Percentiles rank a stretch among this genome's conserved stretches.
phyloP scores from a whole-genome alignment of 1,139 yeast genomes.

The Saccharomyces uvarum region DNA sequence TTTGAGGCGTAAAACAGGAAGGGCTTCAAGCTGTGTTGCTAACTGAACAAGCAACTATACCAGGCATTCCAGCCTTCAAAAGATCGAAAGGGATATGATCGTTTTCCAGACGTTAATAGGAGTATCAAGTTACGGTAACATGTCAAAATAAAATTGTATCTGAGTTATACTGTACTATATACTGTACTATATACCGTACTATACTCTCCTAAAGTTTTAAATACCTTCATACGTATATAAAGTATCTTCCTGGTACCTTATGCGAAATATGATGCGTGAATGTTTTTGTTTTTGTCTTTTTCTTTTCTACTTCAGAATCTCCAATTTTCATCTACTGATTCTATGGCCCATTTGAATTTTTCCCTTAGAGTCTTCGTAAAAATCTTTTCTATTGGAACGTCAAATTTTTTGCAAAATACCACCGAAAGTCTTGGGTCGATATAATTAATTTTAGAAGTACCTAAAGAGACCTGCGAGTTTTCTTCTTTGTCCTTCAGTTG shows the following conservation, averaged over 20 bases:
- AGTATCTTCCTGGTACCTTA: background rate
- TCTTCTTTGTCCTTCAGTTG: slow-evolving; percentile 89
- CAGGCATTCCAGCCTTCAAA: background rate
- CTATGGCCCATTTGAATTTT: slow-evolving; percentile 93
- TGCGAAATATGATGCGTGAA: background rate
- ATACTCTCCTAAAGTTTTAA: background rate
- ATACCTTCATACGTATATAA: background rate
- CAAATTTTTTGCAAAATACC: slow-evolving; percentile 75
- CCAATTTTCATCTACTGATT: slow-evolving; percentile 85
- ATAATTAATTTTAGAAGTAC: slow-evolving; percentile 89
- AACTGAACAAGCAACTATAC: background rate
- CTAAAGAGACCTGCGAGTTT: slow-evolving; percentile 85
- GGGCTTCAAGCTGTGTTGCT: background rate
- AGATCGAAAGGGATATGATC: background rate
- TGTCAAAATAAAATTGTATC: background rate
- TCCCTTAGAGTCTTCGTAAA: slow-evolving; percentile 88
- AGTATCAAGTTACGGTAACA: background rate
- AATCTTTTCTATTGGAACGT: slow-evolving; percentile 86
- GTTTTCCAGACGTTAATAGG: background rate
- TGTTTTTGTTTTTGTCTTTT: background rate
- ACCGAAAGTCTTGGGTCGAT: slow-evolving; percentile 92
- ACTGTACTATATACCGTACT: background rate
- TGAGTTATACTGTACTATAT: background rate
- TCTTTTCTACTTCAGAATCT: slow-evolving; percentile 41
- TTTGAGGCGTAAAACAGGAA: background rate